Evolutionary conservation across 2,329 filamentous ascomycete genomes (phyloP).

Genomic region (Incumbomyces delicatus): DNA sequence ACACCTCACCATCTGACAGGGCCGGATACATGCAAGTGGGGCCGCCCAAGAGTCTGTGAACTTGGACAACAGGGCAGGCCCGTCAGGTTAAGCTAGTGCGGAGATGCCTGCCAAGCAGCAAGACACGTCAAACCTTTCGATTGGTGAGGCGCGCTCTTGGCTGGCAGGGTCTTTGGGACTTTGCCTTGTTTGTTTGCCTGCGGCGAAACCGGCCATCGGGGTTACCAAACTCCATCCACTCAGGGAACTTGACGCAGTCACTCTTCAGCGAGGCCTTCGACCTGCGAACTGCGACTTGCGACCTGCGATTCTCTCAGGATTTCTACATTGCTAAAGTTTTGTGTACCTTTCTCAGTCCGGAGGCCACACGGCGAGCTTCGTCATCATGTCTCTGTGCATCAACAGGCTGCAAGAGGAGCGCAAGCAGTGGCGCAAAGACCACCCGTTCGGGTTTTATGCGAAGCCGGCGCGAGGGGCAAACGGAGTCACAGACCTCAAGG

Average conservation of each 20-base stretch:
- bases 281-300: background rate
- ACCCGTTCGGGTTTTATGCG: conserved; percentile 95
- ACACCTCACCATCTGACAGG: no score
- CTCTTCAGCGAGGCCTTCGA: no score
- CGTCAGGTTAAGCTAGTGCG: background rate
- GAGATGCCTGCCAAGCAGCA: background rate
- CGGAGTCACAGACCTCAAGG: conserved; percentile 81
- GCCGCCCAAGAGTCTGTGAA: no score
- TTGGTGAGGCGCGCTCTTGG: no score
- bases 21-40: no score
- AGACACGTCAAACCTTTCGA: conserved; percentile 1
- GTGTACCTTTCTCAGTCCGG: background rate
- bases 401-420: conserved; percentile 83
- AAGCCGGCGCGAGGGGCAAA: conserved; percentile 65
- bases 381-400: conserved; percentile 70
- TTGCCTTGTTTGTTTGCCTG: conserved; percentile 2
- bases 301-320: background rate
- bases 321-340: background rate
- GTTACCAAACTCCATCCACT: no score
- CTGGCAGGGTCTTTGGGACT: background rate
- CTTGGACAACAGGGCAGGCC: background rate
- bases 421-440: conserved; percentile 93
- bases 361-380: background rate
- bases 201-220: no score
- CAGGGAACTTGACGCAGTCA: no score